Evolutionary conservation across 345 rosid species (phyloP), one percentile per base, ranked within the genome.

Genomic region (Pistacia integerrima): DNA sequence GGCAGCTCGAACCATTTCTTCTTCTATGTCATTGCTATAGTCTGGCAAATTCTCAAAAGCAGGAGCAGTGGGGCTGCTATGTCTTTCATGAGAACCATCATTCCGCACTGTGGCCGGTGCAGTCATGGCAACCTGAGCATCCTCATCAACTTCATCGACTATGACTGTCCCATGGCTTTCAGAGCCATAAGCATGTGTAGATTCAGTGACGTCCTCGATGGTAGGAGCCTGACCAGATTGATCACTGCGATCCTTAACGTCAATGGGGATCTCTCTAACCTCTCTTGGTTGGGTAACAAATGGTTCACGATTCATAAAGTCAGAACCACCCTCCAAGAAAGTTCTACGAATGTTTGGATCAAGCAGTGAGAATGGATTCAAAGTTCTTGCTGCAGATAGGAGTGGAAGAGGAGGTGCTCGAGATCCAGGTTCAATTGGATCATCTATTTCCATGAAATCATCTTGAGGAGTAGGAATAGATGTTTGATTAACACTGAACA

Each of bases 1-100:
- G 76, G 99, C 99, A 85, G 98, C 99, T 76, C 81, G 84, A 80
- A 97, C 76, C 99, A 97, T 97, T 84, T 97, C 94, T 88, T 97
- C 99, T 86, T 97, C 99, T 64, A 94, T 90, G 73, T 94, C 99
- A 89, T 89, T 85, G 83, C 74, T 46, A 83, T 83, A 78, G 75
- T 89, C 97, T 35, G 85, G 89, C 76, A 80, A 74, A 76, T 80
- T 74, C 79, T 85, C 85, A 74, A 81, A 77, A 52, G 60, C 80
- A 58, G 95, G 85, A 74, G 84, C 92, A 61, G 76, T 76, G 20
- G 87, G 90, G 80, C 70, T 74, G 35, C 57, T 71, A 61, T 74
- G 83, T 67, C 80, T 72, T 36, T 71, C 74, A 14, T 2, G 74
- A 74, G 82, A 72, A 73, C 73, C 73, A 67, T 82, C 82, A 56